phyloP scores from a whole-genome alignment of 768 basidiomycete species.

The Mycena latifolia region DNA sequence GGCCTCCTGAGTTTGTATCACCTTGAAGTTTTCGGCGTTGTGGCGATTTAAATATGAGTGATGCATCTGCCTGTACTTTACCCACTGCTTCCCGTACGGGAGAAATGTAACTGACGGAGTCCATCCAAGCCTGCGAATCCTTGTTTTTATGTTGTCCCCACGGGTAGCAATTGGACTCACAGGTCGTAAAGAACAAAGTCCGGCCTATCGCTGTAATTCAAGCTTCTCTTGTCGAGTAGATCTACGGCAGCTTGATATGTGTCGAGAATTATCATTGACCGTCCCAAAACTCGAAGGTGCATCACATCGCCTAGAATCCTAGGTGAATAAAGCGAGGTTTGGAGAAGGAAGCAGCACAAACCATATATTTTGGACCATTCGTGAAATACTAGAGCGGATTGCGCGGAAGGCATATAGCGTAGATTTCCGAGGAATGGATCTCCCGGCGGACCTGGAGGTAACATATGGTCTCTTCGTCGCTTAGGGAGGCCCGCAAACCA shows the following conservation, averaged over 20 bases:
- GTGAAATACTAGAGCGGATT: constrained; percentile 1
- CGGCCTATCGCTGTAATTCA: too few relatives aligned
- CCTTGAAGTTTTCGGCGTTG: constrained; percentile 37
- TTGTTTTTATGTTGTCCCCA: too few relatives aligned
- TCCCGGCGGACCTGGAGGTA: constrained; percentile 5
- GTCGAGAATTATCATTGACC: constrained; percentile 30
- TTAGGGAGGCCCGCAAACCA: too few relatives aligned
- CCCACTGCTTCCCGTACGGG: constrained; percentile 36
- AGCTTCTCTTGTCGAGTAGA: too few relatives aligned
- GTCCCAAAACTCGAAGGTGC: constrained; percentile 38
- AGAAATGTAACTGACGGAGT: constrained; percentile 23
- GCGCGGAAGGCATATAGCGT: too few relatives aligned
- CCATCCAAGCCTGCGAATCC: constrained; percentile 34
- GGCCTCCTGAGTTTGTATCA: too few relatives aligned
- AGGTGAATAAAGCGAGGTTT: not conserved
- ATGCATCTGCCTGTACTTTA: constrained; percentile 32
- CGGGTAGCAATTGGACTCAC: too few relatives aligned
- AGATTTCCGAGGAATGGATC: constrained; percentile 2
- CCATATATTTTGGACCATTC: constrained; percentile 1
- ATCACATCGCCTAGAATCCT: constrained; percentile 15
- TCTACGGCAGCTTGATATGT: too few relatives aligned
- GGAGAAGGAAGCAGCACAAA: not conserved
- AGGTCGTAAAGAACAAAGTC: too few relatives aligned
- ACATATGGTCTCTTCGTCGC: not conserved
- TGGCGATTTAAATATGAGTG: constrained; percentile 36